Percentiles rank a stretch among this genome's conserved stretches.
Evolutionary conservation across 345 rosid species (phyloP).

Genomic region (Lepidium africanum): DNA sequence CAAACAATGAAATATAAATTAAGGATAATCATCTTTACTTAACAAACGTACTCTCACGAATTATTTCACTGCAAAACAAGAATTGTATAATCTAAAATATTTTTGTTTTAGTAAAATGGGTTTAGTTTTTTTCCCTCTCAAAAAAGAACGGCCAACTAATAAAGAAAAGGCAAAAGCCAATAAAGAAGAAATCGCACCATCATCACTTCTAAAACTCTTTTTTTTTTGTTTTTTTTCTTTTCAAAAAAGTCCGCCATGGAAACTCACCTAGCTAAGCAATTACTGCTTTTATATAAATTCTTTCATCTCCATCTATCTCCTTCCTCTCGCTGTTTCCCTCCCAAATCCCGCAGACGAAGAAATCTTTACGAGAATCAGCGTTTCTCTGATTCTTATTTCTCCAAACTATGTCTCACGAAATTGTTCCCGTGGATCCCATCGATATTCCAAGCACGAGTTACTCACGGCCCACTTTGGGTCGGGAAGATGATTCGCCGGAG

Average conservation of each 20-base stretch:
- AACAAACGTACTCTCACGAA: neutral
- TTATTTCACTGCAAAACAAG: neutral
- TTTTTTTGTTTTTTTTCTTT: constrained; percentile 8
- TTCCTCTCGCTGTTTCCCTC: constrained; percentile 12
- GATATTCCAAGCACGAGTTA: constrained; percentile 28
- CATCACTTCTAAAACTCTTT: neutral
- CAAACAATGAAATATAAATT: neutral
- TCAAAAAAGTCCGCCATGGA: constrained; percentile 27
- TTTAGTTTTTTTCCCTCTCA: constrained; percentile 19
- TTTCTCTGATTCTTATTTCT: neutral
- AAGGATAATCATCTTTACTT: neutral
- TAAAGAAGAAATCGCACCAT: constrained; percentile 24
- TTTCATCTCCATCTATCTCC: neutral
- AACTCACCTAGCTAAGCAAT: constrained; percentile 33
- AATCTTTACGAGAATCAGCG: neutral
- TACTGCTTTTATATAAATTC: constrained; percentile 10
- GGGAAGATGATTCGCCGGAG: neutral
- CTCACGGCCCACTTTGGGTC: constrained; percentile 10
- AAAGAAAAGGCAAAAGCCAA: constrained; percentile 13
- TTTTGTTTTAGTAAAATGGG: no score
- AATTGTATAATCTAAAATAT: neutral
- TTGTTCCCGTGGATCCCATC: constrained; percentile 58
- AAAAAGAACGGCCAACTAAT: constrained; percentile 25
- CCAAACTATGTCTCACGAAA: constrained; percentile 43
- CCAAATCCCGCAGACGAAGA: constrained; percentile 5